Evolutionary conservation across 31 red algal species (phyloP), one percentile per base, ranked within the genome.

Genomic region (Pterothamnion heteromorphum): DNA sequence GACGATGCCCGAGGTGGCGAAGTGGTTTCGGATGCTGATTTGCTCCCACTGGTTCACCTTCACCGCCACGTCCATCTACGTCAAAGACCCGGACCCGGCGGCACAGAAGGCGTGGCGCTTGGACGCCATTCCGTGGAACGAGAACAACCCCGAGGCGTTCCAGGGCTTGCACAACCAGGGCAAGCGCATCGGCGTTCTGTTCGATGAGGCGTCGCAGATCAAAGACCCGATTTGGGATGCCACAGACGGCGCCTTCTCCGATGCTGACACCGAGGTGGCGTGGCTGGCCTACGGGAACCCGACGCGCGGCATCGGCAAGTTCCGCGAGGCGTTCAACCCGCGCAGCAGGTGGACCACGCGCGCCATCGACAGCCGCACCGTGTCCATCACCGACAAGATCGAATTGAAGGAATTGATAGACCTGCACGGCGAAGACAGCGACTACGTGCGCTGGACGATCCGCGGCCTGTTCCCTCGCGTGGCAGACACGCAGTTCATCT

Each of bases 151-250:
- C 21, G n/a, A 83, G 30, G 18, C 80, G 9, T 83, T 83, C 80
- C 21, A 18, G 80, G 80, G 80, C n/a, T 27, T 83, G 80, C 80
- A 83, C 80, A 64, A 64, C 51, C 9, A 64, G n/a, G 80, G 80
- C 80, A 9, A 9, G 9, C n/a, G 27, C n/a, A 83, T 31, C 9
- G 21, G 20, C 9, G 23, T 83, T 9, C 9, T 83, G 5, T 83
- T 83, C 30, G 80, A 83, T 31, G 80, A 83, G 23, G 80, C 80
- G 5, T 83, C 51, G 14, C 14, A 9, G n/a, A 64, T 64, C 51
- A n/a, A 9, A 18, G 51, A 64, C 51, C n/a, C n/a, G 51, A 64
- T 64, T n/a, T 64, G 51, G 51, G 51, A 64, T 18, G n/a, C 51
- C 51, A 64, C 51, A 9, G 51, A 64, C 14, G 51, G 51, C n/a